A percentile compares a stretch with the other conserved stretches of the same genome.
Conservation (phyloP, 2,329 filamentous ascomycete genomes). For the Curvularia sp. region DNA sequence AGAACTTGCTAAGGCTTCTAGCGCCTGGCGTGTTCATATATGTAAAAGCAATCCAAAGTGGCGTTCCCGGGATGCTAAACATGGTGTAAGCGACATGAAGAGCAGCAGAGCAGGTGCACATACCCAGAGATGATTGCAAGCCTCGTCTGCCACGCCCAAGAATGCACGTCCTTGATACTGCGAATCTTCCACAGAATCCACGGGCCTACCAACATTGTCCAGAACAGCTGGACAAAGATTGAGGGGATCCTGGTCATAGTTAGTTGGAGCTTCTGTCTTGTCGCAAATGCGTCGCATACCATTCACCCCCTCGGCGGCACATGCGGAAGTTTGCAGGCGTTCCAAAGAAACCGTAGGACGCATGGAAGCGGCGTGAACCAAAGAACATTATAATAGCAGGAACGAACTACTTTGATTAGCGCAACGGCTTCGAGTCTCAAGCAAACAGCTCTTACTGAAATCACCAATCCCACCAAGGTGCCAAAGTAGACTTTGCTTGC, state of each 20-base stretch:
- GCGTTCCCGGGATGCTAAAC: conserved; percentile 46
- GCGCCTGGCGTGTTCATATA: conserved; percentile 39
- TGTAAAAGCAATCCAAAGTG: conserved; percentile 50
- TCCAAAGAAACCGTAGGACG: conserved; percentile 62
- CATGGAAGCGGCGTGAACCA: conserved; percentile 70
- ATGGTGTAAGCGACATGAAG: conserved; percentile 26
- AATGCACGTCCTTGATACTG: conserved; percentile 48
- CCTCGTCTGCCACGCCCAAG: conserved; percentile 51
- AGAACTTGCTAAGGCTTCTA: conserved; percentile 39
- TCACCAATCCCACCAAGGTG: conserved; percentile 37
- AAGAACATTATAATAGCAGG: conserved; percentile 68
- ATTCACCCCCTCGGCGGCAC: conserved; percentile 68
- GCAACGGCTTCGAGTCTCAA: neutral
- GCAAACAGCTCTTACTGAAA: conserved; percentile 37
- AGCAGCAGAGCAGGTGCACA: conserved; percentile 4
- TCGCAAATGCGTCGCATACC: conserved; percentile 52
- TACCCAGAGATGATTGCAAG: conserved; percentile 50
- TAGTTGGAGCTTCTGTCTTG: conserved; percentile 6
- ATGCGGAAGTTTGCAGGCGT: conserved; percentile 53
- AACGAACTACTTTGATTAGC: conserved; percentile 57
- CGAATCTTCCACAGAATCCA: conserved; percentile 52
- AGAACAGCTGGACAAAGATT: conserved; percentile 49
- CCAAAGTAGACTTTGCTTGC: conserved; percentile 46
- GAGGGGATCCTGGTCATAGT: conserved; percentile 44
- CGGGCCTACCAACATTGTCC: conserved; percentile 47